Conservation (phyloP, 2,329 filamentous ascomycete genomes). For the Diaporthe sp. region DNA sequence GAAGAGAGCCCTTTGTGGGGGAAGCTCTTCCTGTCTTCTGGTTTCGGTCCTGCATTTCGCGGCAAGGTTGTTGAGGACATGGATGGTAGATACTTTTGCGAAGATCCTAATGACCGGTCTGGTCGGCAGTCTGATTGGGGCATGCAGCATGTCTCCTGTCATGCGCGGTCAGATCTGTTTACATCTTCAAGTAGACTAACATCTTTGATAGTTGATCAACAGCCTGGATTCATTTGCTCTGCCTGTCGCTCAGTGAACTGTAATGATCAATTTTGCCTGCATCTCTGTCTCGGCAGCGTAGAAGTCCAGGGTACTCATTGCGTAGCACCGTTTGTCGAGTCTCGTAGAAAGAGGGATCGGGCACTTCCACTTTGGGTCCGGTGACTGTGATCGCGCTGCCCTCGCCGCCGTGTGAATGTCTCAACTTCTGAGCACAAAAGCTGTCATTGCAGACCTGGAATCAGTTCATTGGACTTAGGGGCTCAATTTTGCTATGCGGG, state of each 20-base stretch:
- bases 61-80: slow-evolving; percentile 36
- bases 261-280: neutral
- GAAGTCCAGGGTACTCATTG: neutral
- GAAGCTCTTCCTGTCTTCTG: neutral
- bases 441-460: neutral
- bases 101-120: slow-evolving; percentile 1
- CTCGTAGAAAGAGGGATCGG: no score
- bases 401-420: neutral
- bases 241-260: neutral
- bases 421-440: neutral
- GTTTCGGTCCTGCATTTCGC: neutral
- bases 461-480: no score
- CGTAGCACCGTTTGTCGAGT: neutral
- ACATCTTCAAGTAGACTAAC: slow-evolving; percentile 33
- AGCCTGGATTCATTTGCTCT: slow-evolving; percentile 12
- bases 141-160: slow-evolving; percentile 31
- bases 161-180: slow-evolving; percentile 36
- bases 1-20: neutral
- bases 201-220: slow-evolving; percentile 32
- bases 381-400: neutral
- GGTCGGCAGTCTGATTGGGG: slow-evolving; percentile 28
- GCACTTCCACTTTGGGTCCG: neutral
- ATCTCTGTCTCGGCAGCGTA: neutral
- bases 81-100: slow-evolving; percentile 27
- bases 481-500: neutral